Conservation (phyloP, 768 basidiomycete species). For the Lactarius deliciosus region DNA sequence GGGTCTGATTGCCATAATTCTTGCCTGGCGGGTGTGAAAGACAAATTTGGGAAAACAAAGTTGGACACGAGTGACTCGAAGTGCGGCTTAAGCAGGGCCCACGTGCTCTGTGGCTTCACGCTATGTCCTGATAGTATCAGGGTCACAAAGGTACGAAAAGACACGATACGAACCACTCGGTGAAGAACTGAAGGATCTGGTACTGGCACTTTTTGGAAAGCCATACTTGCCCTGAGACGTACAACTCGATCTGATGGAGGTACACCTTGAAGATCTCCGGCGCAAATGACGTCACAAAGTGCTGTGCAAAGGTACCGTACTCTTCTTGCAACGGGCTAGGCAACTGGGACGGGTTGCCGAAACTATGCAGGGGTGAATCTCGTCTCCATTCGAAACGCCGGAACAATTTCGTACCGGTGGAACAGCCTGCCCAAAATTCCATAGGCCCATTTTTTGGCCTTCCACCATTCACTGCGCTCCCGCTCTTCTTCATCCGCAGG, state of each 20-base stretch:
- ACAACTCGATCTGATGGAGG: conserved; percentile 67
- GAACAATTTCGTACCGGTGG: conserved; percentile 49
- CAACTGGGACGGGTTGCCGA: conserved; percentile 85
- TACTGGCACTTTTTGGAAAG: conserved; percentile 81
- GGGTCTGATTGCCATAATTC: conserved; percentile 81
- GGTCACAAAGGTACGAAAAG: conserved; percentile 1
- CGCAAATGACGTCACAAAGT: conserved; percentile 75
- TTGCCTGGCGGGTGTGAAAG: conserved; percentile 66
- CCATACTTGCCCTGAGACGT: conserved; percentile 73
- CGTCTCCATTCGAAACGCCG: neutral
- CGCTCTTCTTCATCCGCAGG: conserved; percentile 73
- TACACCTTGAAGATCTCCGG: conserved; percentile 87
- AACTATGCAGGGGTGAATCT: conserved; percentile 42
- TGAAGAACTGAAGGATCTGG: conserved; percentile 82
- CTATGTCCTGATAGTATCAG: conserved; percentile 40
- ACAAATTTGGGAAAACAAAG: conserved; percentile 86
- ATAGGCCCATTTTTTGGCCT: conserved; percentile 92
- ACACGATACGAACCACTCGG: conserved; percentile 65
- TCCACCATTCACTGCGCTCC: conserved; percentile 86
- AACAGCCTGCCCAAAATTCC: conserved; percentile 76
- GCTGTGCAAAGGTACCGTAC: conserved; percentile 69
- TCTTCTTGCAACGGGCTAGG: conserved; percentile 68
- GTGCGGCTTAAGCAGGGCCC: conserved; percentile 84
- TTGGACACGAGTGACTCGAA: conserved; percentile 71
- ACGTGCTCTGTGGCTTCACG: conserved; percentile 91